Evolutionary conservation across 805 yeast genomes (phyloP), one percentile per base, ranked within the genome.

Genomic region (Cyberlindnera meyerae): DNA sequence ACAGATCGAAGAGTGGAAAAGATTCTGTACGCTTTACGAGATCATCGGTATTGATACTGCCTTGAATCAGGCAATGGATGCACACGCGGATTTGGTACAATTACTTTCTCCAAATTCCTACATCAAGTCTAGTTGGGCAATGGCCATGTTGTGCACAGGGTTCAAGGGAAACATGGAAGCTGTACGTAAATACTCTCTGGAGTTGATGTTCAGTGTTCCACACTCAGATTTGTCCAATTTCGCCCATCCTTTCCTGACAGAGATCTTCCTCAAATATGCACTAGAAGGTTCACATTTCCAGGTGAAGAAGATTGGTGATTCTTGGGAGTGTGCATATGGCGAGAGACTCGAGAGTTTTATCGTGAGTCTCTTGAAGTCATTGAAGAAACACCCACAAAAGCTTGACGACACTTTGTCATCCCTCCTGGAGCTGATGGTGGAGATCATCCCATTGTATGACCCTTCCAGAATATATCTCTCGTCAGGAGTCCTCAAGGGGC

Each of bases 41-140:
- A 82, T 88, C 31, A 61, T 85, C 18, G 93, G 87, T 1, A 70
- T 88, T 27, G 96, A 88, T 55, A 77, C 96, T 0, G 83, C 96
- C 0, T 61, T 85, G 49, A 88, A 89, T 49, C 96, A 89, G 58
- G 77, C 89, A 1, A 79, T 79, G 47, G 95, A 86, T 11, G 90
- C 93, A 0, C 59, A 71, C 1, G 61, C 61, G 7, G 95, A 85
- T 48, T 73, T 88, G 29, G 54, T 75, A 2, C 61, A 61, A 1
- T 55, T 84, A 11, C 65, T 85, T 17, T 52, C 67, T 0, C 68
- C 73, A 3, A 43, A 57, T 2, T 73, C 84, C 0, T 47, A 61
- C 17, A 70, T 87, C 34, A 78, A 79, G 24, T 68, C 79, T 1
- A 67, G 79, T 1, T 87, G 95, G 89, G 81, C 84, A 0, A 63